Percentiles rank a stretch among this genome's conserved stretches.
Evolutionary conservation across 192 early-diverging fungal species (phyloP).

Genomic region (Gaertneriomyces semiglobifer): DNA sequence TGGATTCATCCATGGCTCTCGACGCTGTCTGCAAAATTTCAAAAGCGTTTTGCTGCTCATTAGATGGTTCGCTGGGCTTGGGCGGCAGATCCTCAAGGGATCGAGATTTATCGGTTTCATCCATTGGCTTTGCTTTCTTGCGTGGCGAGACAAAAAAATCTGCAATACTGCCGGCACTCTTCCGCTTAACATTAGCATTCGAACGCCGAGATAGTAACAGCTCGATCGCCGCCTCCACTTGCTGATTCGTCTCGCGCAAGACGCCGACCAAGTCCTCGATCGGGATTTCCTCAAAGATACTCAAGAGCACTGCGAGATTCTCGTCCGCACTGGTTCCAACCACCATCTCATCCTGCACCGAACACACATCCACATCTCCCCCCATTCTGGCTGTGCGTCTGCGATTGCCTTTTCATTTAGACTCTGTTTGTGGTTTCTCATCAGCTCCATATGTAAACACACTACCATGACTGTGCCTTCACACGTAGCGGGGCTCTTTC

Average conservation of each 20-base stretch:
- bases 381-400: too few relatives aligned
- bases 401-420: too few relatives aligned
- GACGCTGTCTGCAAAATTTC: constrained; percentile 8
- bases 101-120: not conserved
- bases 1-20: not conserved
- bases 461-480: too few relatives aligned
- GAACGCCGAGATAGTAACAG: not conserved
- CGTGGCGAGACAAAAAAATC: not conserved
- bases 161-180: not conserved
- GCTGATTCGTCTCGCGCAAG: not conserved
- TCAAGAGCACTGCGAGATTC: constrained; percentile 5
- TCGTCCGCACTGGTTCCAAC: not conserved
- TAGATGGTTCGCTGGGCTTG: not conserved
- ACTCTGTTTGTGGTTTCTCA: too few relatives aligned
- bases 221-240: not conserved
- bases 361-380: too few relatives aligned
- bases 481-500: too few relatives aligned
- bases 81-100: not conserved
- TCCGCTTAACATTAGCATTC: not conserved
- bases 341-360: not conserved
- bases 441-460: too few relatives aligned
- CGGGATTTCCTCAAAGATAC: constrained; percentile 4
- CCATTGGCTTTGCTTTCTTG: not conserved
- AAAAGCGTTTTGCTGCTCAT: constrained; percentile 10
- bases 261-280: not conserved